Evolutionary conservation across 768 basidiomycete species (phyloP), one percentile per base, ranked within the genome.

Genomic region (Suillus subluteus): DNA sequence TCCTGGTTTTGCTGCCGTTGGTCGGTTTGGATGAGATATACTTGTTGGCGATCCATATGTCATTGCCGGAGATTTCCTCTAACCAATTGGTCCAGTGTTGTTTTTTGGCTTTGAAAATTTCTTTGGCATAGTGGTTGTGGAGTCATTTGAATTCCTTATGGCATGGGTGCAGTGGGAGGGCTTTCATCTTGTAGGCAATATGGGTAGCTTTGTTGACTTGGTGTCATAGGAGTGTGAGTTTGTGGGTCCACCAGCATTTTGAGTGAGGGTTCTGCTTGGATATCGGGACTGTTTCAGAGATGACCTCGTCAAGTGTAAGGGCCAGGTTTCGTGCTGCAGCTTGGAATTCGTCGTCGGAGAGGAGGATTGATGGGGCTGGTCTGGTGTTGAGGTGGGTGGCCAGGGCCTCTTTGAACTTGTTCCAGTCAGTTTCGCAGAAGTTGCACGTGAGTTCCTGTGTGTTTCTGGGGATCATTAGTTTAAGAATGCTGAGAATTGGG

Each of bases 11-110:
- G 21, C 44, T 46, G 2, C 44, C 44, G 0, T 46, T 16, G 0
- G 44, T 9, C 0, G 21, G 44, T 0, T 0, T 3, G 4, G 44
- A 46, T 0, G 21, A 1, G 0, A 46, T 46, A 0, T 46, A 46
- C 4, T 46, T 46, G 21, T 46, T 46, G 8, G 44, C 21, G 4
- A 11, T 21, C 44, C 44, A 46, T 0, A 46, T 46, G 0, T 46
- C 9, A 3, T 46, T 46, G 0, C 44, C 21, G 0, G 44, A 46
- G 0, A 46, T 11, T 13, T 67, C 56, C n/a, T 71, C 70, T 8
- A 76, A 66, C 65, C 61, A 62, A 12, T 62, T n/a, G 0, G 6
- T 5, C 73, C 73, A 75, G 63, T 76, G 75, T n/a, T 72, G n/a
- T 13, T 50, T 50, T 2, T 50, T 50, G 6, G 48, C 6, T 6